Evolutionary conservation across 257 asterid species (phyloP).

Genomic region (Avicennia marina): DNA sequence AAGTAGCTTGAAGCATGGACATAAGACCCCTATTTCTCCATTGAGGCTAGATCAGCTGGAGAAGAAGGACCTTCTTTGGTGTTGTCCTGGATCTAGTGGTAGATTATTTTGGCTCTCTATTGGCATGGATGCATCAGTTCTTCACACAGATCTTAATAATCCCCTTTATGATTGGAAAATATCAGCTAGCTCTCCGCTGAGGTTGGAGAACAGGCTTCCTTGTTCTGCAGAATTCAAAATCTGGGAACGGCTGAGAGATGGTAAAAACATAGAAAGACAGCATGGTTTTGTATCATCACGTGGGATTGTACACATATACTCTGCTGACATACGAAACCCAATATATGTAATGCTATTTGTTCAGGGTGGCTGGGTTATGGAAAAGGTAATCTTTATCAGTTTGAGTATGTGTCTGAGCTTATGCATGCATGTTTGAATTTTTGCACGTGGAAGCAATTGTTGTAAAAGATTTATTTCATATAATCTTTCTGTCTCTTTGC

Average conservation of each 20-base stretch:
- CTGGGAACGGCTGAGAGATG: conserved; percentile 74
- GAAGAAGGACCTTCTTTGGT: conserved; percentile 83
- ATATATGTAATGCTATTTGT: conserved; percentile 57
- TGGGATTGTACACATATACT: conserved; percentile 71
- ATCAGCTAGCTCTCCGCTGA: conserved; percentile 83
- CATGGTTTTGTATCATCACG: conserved; percentile 72
- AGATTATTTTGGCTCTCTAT: conserved; percentile 81
- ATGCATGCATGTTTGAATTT: conserved; percentile 15
- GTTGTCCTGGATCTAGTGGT: conserved; percentile 73
- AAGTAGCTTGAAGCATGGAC: conserved; percentile 53
- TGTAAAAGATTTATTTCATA: conserved; percentile 10
- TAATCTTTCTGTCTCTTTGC: conserved; percentile 20
- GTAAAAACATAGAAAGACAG: conserved; percentile 73
- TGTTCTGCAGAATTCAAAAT: conserved; percentile 73
- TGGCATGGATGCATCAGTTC: conserved; percentile 90
- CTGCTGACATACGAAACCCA: conserved; percentile 88
- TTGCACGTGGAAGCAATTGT: conserved; percentile 14
- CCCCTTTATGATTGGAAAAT: conserved; percentile 97
- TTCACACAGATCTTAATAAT: conserved; percentile 75
- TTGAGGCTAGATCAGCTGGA: conserved; percentile 80
- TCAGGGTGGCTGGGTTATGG: conserved; percentile 95
- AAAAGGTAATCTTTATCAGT: conserved; percentile 59
- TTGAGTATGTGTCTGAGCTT: conserved; percentile 17
- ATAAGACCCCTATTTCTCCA: conserved; percentile 46
- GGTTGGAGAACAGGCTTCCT: conserved; percentile 94